These are phyloP conservation scores for Scortechinia acanthostroma DNA, from an alignment of 2,329 filamentous ascomycete species.

Conservation along the genomic window DNA sequence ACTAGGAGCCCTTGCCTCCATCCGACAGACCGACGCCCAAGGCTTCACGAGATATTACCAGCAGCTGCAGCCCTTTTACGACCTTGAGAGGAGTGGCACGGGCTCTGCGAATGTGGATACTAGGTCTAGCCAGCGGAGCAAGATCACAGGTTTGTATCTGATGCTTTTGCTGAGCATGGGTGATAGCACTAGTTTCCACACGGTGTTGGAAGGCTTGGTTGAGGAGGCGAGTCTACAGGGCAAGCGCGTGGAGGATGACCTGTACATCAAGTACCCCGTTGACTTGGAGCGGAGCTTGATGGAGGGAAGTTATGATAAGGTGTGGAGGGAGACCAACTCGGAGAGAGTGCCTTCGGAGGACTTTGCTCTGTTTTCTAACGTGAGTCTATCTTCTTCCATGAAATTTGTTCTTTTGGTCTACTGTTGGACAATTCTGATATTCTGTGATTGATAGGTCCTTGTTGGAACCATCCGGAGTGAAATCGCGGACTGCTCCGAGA, in stretches of 20 bases:
- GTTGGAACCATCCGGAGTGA: conserved; percentile 45
- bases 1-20: conserved; percentile 58
- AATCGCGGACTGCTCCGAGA: conserved; percentile 65
- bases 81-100: conserved; percentile 31
- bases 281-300: conserved; percentile 63
- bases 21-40: conserved; percentile 57
- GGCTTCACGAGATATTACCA: conserved; percentile 66
- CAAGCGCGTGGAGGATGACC: conserved; percentile 39
- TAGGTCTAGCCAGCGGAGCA: conserved; percentile 27
- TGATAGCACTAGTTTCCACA: conserved; percentile 65
- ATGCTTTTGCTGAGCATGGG: conserved; percentile 58
- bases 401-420: no score
- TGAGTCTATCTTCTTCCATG: no score
- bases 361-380: conserved; percentile 63
- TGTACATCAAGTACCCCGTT: conserved; percentile 62
- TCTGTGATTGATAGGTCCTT: conserved; percentile 1
- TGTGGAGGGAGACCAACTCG: conserved; percentile 64
- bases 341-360: conserved; percentile 62
- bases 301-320: conserved; percentile 68
- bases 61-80: conserved; percentile 65
- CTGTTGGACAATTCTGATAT: no score
- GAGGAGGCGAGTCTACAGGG: conserved; percentile 29
- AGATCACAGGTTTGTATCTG: conserved; percentile 61
- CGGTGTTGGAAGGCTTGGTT: conserved; percentile 58
- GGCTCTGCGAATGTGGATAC: conserved; percentile 27